phyloP scores from a whole-genome alignment of 768 basidiomycete species.

The Leccinum longicurvipes region DNA sequence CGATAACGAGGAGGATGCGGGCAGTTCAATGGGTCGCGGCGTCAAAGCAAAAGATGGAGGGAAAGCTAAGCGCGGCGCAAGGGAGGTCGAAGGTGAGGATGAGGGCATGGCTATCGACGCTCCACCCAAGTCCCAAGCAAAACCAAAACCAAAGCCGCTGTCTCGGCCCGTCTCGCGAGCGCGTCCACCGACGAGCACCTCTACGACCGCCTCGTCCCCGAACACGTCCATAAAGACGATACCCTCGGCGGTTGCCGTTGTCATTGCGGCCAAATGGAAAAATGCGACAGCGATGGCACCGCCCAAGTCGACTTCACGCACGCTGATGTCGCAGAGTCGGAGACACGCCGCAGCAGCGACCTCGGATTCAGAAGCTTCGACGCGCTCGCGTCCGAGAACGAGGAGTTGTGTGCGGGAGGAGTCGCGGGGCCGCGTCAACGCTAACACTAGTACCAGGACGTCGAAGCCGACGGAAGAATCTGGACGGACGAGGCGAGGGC shows the following conservation, averaged over 20 bases:
- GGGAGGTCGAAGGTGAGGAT: neutral
- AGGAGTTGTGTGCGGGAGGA: slow-evolving; percentile 23
- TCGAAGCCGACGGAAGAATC: slow-evolving; percentile 6
- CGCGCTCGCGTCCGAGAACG: slow-evolving; percentile 19
- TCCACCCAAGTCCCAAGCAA: slow-evolving; percentile 9
- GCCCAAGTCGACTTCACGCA: slow-evolving; percentile 18
- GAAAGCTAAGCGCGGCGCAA: neutral
- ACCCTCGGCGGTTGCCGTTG: neutral
- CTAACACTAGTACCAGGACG: slow-evolving; percentile 1
- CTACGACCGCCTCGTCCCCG: neutral
- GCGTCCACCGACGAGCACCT: slow-evolving; percentile 5
- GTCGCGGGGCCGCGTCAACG: slow-evolving; percentile 8
- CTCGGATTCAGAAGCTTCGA: slow-evolving; percentile 26
- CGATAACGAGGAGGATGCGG: slow-evolving; percentile 14
- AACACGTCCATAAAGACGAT: neutral
- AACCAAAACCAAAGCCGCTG: slow-evolving; percentile 1
- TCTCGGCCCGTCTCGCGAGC: slow-evolving; percentile 12
- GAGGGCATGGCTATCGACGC: slow-evolving; percentile 11
- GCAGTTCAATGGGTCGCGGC: slow-evolving; percentile 2
- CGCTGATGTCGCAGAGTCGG: slow-evolving; percentile 22
- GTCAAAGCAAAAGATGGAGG: slow-evolving; percentile 10
- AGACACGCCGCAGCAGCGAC: neutral
- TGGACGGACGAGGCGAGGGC: slow-evolving; percentile 3
- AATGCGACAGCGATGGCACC: neutral
- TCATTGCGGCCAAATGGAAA: neutral